These are phyloP conservation scores for Globisporangium takayamanum DNA, from an alignment of 352 stramenopile genomes.

Conservation along the genomic window DNA sequence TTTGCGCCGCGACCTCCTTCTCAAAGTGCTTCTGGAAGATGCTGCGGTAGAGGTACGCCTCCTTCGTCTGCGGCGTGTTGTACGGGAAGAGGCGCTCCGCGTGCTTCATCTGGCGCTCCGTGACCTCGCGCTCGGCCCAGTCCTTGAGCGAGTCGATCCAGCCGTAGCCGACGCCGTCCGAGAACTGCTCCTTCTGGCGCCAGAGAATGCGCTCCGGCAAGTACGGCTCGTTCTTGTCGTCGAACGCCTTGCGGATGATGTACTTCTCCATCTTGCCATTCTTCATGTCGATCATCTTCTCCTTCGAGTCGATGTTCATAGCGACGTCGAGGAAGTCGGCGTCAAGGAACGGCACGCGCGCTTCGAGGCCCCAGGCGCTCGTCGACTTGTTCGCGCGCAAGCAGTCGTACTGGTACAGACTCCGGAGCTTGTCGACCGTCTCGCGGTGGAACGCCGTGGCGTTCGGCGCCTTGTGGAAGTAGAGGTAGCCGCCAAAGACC, in stretches of 20 bases:
- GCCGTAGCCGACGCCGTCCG: conserved; percentile 97
- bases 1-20: conserved; percentile 93
- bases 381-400: conserved; percentile 98
- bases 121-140: conserved; percentile 91
- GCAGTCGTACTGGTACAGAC: conserved; percentile 98
- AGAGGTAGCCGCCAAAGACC: conserved; percentile 98
- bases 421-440: conserved; percentile 94
- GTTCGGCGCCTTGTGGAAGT: conserved; percentile 99
- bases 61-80: conserved; percentile 98
- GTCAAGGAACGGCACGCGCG: conserved; percentile 97
- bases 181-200: conserved; percentile 99
- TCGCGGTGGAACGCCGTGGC: conserved; percentile 88
- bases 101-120: conserved; percentile 94
- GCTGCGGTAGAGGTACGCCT: conserved; percentile 92
- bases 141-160: conserved; percentile 98
- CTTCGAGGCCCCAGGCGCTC: conserved; percentile 97
- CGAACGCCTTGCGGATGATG: conserved; percentile 98
- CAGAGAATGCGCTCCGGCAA: conserved; percentile 97
- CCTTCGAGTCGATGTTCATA: conserved; percentile 96
- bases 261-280: conserved; percentile 98
- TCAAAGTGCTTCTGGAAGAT: conserved; percentile 99
- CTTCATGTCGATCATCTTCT: conserved; percentile 96
- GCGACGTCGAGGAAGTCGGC: conserved; percentile 96
- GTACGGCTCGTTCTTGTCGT: conserved; percentile 96
- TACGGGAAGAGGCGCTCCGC: conserved; percentile 94